Evolutionary conservation across 1,284 basidiomycete genomes (phyloP).

Genomic region (Mycena sp.): DNA sequence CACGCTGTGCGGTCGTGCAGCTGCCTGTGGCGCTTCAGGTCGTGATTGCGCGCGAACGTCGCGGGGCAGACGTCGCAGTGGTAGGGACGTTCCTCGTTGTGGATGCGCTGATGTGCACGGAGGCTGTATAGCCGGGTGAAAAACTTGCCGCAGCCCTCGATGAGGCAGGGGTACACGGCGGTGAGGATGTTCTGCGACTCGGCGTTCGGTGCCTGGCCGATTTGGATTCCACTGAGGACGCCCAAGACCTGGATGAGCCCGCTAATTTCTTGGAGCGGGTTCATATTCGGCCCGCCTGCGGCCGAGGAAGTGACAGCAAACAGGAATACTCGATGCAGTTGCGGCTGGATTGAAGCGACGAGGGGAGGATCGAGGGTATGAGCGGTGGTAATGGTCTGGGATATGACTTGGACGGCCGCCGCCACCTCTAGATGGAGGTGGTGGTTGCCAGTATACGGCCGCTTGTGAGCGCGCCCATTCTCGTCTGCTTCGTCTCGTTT

Average conservation of each 20-base stretch:
- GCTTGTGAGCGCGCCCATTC: slow-evolving; percentile 41
- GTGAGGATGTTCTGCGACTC: slow-evolving; percentile 65
- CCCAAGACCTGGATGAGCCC: slow-evolving; percentile 81
- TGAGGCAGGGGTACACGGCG: slow-evolving; percentile 78
- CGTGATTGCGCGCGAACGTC: slow-evolving; percentile 78
- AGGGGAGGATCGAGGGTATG: slow-evolving; percentile 61
- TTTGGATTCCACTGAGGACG: slow-evolving; percentile 76
- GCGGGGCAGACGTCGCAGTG: slow-evolving; percentile 72
- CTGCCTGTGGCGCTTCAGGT: slow-evolving; percentile 76
- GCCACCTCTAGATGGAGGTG: slow-evolving; percentile 53
- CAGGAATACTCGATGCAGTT: slow-evolving; percentile 77
- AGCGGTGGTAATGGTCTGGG: slow-evolving; percentile 55
- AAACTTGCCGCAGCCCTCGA: slow-evolving; percentile 71
- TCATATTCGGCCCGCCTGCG: slow-evolving; percentile 53
- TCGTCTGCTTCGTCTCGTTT: slow-evolving; percentile 69
- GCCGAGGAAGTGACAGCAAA: slow-evolving; percentile 73
- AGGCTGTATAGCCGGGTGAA: slow-evolving; percentile 67
- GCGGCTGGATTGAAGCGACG: slow-evolving; percentile 71
- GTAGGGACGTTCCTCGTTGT: slow-evolving; percentile 55
- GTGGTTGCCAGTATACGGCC: slow-evolving; percentile 23
- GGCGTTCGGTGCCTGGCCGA: slow-evolving; percentile 53
- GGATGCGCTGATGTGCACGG: slow-evolving; percentile 73
- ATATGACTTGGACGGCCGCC: slow-evolving; percentile 65
- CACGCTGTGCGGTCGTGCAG: slow-evolving; percentile 73
- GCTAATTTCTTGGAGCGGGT: slow-evolving; percentile 73